Evolutionary conservation across 2,329 filamentous ascomycete species (phyloP), one percentile per base, ranked within the genome.

Genomic region (Penicillium psychrosexuale): DNA sequence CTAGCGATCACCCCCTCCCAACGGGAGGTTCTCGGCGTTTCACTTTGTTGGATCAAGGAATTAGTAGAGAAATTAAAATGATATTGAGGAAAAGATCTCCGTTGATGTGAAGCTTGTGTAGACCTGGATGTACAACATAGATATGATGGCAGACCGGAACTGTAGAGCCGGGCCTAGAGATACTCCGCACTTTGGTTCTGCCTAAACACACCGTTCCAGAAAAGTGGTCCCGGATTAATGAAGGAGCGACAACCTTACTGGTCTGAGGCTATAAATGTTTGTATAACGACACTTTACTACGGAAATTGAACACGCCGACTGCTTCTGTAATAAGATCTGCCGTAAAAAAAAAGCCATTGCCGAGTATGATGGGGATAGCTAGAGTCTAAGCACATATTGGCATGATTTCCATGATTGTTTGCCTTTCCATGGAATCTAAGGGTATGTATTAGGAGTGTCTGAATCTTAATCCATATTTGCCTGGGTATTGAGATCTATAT

Each of bases 1-100:
- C 66, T 58, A 59, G 55, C 51, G 59, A 67, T 62, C 61, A 65
- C 65, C 65, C 62, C 68, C 69, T 68, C 68, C 68, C 58, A 31
- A 53, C 48, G 61, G 62, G 56, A 62, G 56, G 55, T 45, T 39
- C 33, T 57, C 45, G 27, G 45, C 28, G 34, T 47, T 36, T 31
- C 39, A 52, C 51, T 34, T 33, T 17, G n/a, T 34, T 48, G 1
- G n/a, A 24, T 47, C 12, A 3, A n/a, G 2, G 9, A n/a, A 19
- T 33, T 34, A 12, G 8, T 19, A 38, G 9, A 5, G 8, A 17
- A 15, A 8, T 1, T 50, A 28, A 5, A 28, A 28, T 27, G 8
- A 7, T 31, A 22, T 13, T 19, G 28, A 33, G 28, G 28, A 19
- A 33, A n/a, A 8, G 17, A 31, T 19, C 11, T 47, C 28, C 22